A percentile compares a stretch with the other conserved stretches of the same genome.
Evolutionary conservation across 495 filamentous ascomycete species (phyloP).

Genomic region (Tuber melanosporum): DNA sequence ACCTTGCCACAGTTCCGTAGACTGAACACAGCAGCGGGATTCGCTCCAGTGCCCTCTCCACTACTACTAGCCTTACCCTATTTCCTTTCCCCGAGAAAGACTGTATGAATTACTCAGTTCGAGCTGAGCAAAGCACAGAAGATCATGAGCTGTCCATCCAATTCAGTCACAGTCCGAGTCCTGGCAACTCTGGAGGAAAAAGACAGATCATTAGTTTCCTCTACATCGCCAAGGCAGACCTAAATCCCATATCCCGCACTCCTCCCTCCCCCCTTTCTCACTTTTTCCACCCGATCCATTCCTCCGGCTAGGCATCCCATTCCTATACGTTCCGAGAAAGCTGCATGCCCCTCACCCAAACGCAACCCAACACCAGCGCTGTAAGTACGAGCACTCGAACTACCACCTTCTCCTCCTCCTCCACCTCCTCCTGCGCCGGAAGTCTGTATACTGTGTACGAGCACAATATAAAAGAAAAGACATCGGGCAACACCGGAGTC

Average conservation of each 20-base stretch:
- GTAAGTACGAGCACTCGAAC: conserved; percentile 4
- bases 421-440: background rate
- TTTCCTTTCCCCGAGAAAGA: background rate
- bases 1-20: background rate
- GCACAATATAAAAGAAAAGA: background rate
- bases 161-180: background rate
- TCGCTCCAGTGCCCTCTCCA: background rate
- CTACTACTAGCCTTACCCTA: background rate
- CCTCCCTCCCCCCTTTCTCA: background rate
- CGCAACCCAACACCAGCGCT: background rate
- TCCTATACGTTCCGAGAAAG: conserved; percentile 6
- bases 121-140: background rate
- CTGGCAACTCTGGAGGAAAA: background rate
- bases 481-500: background rate
- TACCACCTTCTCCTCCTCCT: conserved; percentile 5
- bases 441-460: background rate
- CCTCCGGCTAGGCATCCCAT: conserved; percentile 9
- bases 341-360: background rate
- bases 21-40: background rate
- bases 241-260: background rate
- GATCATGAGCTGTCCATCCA: conserved; percentile 3
- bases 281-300: background rate
- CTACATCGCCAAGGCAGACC: background rate
- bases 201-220: conserved; percentile 1
- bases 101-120: background rate